Evolutionary conservation across 2,329 filamentous ascomycete genomes (phyloP).

Genomic region (Xylaria sp.): DNA sequence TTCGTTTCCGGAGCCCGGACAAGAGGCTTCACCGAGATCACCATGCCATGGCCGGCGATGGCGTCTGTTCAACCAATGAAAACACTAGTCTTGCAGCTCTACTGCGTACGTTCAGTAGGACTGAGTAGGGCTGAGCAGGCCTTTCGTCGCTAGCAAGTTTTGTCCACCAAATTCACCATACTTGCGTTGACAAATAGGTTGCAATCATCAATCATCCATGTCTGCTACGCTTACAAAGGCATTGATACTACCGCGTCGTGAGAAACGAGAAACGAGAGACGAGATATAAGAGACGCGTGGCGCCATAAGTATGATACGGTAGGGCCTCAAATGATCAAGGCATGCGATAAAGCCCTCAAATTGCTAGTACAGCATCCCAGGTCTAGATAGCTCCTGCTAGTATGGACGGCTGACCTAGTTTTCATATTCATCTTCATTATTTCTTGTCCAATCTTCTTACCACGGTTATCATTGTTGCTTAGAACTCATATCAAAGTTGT

Average conservation of each 20-base stretch:
- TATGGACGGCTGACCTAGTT: background rate
- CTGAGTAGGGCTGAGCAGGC: background rate
- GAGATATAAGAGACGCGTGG: background rate
- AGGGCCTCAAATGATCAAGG: background rate
- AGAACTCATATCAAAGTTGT: background rate
- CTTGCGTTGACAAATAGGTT: constrained; percentile 13
- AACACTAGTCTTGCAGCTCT: background rate
- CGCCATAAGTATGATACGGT: background rate
- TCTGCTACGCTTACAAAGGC: background rate
- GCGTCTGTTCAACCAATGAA: constrained; percentile 8
- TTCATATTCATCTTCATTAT: background rate
- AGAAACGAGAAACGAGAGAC: background rate
- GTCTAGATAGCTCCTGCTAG: too few relatives aligned
- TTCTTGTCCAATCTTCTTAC: background rate
- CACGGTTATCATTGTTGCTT: background rate
- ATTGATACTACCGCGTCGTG: background rate
- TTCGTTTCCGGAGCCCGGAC: constrained; percentile 18
- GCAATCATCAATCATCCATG: background rate
- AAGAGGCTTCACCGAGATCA: background rate
- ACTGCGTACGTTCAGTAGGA: background rate
- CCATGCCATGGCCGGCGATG: background rate
- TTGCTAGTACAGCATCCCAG: too few relatives aligned
- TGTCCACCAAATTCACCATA: background rate
- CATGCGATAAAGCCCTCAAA: background rate
- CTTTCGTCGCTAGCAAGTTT: background rate